Evolutionary conservation across 1,139 yeast genomes (phyloP), one percentile per base, ranked within the genome.

Genomic region (Geotrichum klebahnii): DNA sequence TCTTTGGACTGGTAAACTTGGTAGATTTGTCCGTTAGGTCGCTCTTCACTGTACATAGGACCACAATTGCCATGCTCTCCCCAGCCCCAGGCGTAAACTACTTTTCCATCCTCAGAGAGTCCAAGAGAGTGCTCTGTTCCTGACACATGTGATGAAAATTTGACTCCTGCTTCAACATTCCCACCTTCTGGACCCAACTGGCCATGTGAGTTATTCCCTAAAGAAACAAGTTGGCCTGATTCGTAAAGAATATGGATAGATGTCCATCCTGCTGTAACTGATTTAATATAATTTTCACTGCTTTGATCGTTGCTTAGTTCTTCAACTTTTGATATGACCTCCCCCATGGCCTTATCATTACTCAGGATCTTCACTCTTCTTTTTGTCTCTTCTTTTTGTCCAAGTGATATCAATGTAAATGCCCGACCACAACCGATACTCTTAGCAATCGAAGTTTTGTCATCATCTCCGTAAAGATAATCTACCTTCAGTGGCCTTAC

Each of bases 1-100:
- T 28, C 19, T 20, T 28, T 4, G 14, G 31, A 14, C 26, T 20
- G 10, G 37, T 24, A 5, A n/a, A 48, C 34, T 20, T 28, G 33
- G 38, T 20, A 26, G n/a, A 40, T 36, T 43, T 31, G 28, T 19
- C 46, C 35, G 46, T 34, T 29, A 23, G 29, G 37, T 10, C 38
- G 16, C 34, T 12, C 34, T 31, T 52, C 44, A 34, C 35, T n/a
- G 51, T 57, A 49, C 59, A 66, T 66, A 1, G 55, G 56, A 0
- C 97, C 97, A 67, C 97, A 90, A 63, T 92, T 92, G 0, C 98
- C 97, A 64, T 92, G 98, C 63, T 92, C 98, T 23, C 97, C 97
- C 98, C 98, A 92, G 0, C 98, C 98, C 97, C 97, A 92, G 2
- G 90, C 77, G 50, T 63, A 71, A 0, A 86, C 81, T 4, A 57